Percentiles rank a stretch among this genome's conserved stretches.
Conservation (phyloP, 768 basidiomycete species). For the Lentinula detonsa region DNA sequence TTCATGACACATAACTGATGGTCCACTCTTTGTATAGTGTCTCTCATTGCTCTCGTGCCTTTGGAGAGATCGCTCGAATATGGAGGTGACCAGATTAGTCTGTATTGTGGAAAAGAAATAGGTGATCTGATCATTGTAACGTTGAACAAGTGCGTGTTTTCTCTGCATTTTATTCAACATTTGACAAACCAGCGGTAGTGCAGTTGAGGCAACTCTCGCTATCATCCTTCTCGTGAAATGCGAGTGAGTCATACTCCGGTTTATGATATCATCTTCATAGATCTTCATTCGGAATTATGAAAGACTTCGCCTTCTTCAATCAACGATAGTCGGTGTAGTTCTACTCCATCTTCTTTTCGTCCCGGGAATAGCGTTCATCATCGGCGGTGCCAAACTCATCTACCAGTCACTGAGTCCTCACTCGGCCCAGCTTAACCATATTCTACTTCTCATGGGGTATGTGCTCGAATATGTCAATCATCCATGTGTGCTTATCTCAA, state of each 20-base stretch:
- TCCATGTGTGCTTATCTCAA: not conserved
- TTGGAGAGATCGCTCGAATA: constrained; percentile 64
- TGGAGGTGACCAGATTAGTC: constrained; percentile 29
- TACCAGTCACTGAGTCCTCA: constrained; percentile 66
- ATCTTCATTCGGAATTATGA: not conserved
- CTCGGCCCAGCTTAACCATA: constrained; percentile 59
- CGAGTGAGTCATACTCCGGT: constrained; percentile 44
- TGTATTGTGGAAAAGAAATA: constrained; percentile 54
- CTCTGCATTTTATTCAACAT: not conserved
- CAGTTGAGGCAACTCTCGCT: constrained; percentile 66
- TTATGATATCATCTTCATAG: constrained; percentile 23
- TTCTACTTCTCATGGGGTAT: constrained; percentile 64
- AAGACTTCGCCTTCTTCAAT: not conserved
- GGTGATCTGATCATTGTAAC: constrained; percentile 63
- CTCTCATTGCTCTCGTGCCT: constrained; percentile 60
- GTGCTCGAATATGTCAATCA: constrained; percentile 8
- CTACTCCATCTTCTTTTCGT: constrained; percentile 68
- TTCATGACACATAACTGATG: not conserved
- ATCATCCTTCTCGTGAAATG: constrained; percentile 62
- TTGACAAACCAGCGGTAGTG: constrained; percentile 25
- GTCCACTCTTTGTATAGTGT: constrained; percentile 34
- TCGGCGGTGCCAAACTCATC: constrained; percentile 57
- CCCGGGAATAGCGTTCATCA: constrained; percentile 63
- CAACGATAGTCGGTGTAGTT: constrained; percentile 45
- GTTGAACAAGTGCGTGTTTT: constrained; percentile 51